Percentiles rank a stretch among this genome's conserved stretches.
phyloP scores from a whole-genome alignment of 306 rosid genomes.

The Rubus idaeus region DNA sequence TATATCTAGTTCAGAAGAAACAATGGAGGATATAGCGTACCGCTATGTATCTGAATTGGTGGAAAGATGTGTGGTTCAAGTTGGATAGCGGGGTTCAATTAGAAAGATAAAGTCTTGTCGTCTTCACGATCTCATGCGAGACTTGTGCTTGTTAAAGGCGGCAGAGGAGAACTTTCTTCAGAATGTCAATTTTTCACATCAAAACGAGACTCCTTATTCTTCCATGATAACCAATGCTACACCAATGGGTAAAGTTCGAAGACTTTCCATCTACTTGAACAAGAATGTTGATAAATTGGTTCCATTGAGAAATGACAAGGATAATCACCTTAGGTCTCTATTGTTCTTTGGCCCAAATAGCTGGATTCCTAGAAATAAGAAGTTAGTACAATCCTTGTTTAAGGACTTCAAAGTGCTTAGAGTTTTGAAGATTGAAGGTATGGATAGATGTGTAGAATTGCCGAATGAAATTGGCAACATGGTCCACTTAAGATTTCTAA shows the following conservation, averaged over 20 bases:
- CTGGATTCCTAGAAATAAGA: neutral
- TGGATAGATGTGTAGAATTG: conserved; percentile 13
- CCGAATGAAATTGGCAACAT: conserved; percentile 48
- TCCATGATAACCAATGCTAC: conserved; percentile 9
- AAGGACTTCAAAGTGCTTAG: conserved; percentile 35
- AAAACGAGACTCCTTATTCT: neutral
- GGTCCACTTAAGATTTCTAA: conserved; percentile 44
- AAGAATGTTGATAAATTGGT: conserved; percentile 5
- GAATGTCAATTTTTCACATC: neutral
- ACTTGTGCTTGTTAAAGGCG: conserved; percentile 45
- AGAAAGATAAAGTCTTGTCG: conserved; percentile 48
- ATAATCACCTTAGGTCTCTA: conserved; percentile 35
- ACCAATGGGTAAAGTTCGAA: conserved; percentile 31
- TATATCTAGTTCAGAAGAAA: conserved; percentile 4
- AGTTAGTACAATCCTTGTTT: conserved; percentile 12
- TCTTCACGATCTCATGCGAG: conserved; percentile 59
- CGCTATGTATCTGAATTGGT: conserved; percentile 33
- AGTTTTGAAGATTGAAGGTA: conserved; percentile 48
- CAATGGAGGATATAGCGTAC: conserved; percentile 47
- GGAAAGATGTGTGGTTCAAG: conserved; percentile 50
- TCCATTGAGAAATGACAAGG: conserved; percentile 1
- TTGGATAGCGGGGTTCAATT: conserved; percentile 36
- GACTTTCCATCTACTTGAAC: conserved; percentile 39
- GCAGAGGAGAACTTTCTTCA: conserved; percentile 36
- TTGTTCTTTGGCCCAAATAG: conserved; percentile 26